Evolutionary conservation across 1,284 basidiomycete genomes (phyloP).

Genomic region (Sanghuangporus sanghuang): DNA sequence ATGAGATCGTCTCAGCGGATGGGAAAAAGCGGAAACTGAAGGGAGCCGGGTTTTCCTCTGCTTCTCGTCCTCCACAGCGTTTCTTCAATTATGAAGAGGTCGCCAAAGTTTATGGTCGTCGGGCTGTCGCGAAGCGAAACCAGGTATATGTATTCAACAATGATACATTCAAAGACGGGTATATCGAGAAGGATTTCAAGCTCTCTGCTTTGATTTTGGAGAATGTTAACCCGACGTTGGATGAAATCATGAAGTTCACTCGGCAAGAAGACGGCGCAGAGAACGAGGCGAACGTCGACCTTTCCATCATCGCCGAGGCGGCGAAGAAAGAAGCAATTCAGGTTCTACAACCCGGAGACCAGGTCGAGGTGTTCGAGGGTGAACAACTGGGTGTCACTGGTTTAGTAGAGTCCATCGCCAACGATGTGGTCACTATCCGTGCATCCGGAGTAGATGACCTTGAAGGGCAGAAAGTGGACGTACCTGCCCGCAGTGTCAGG

Average conservation of each 20-base stretch:
- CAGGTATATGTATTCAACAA: slow-evolving; percentile 82
- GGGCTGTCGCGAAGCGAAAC: slow-evolving; percentile 67
- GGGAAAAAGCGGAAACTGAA: slow-evolving; percentile 71
- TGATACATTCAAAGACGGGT: slow-evolving; percentile 93
- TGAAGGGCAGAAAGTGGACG: slow-evolving; percentile 80
- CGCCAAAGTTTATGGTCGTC: slow-evolving; percentile 78
- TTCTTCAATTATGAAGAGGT: slow-evolving; percentile 96
- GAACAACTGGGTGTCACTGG: slow-evolving; percentile 93
- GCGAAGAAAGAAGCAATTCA: slow-evolving; percentile 82
- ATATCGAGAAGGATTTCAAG: slow-evolving; percentile 95
- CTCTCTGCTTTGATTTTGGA: slow-evolving; percentile 77
- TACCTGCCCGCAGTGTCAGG: slow-evolving; percentile 84
- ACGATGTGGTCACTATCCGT: slow-evolving; percentile 84
- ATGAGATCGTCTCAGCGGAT: slow-evolving; percentile 58
- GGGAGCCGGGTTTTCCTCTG: slow-evolving; percentile 34
- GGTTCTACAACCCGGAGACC: slow-evolving; percentile 95
- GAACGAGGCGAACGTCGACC: slow-evolving; percentile 61
- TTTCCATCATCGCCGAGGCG: slow-evolving; percentile 84
- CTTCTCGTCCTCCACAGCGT: slow-evolving; percentile 82
- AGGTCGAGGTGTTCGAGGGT: slow-evolving; percentile 96
- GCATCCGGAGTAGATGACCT: slow-evolving; percentile 73
- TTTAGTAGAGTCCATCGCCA: slow-evolving; percentile 83
- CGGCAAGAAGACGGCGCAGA: slow-evolving; percentile 61
- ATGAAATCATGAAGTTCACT: slow-evolving; percentile 92
- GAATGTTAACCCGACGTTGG: slow-evolving; percentile 91